Percentiles rank a stretch among this genome's conserved stretches.
phyloP scores from a whole-genome alignment of 495 filamentous ascomycete species.

The Annulohypoxylon bovei region DNA sequence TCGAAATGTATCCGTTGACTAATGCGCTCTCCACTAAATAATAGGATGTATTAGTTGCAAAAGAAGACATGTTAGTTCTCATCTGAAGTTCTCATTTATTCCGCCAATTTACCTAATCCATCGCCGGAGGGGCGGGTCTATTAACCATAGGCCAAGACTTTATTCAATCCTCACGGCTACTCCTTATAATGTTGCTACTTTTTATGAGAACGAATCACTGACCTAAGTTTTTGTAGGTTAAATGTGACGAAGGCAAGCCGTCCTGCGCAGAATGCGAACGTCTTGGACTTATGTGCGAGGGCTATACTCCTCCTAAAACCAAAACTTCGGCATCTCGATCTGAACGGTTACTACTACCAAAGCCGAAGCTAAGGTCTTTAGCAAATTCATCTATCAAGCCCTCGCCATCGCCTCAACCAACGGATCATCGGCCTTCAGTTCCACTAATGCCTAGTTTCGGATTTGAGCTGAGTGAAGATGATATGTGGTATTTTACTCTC shows the following conservation, averaged over 20 bases:
- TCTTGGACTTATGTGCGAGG: slow-evolving; percentile 42
- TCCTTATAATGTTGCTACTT: background rate
- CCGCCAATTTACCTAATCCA: background rate
- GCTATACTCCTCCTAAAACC: slow-evolving; percentile 35
- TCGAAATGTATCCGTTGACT: slow-evolving; percentile 15
- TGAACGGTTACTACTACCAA: slow-evolving; percentile 36
- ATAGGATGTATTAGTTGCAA: slow-evolving; percentile 43
- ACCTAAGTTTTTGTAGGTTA: slow-evolving; percentile 31
- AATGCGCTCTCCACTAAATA: slow-evolving; percentile 5
- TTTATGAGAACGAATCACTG: background rate
- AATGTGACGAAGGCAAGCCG: slow-evolving; percentile 44
- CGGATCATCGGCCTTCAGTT: slow-evolving; percentile 1
- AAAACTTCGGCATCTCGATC: slow-evolving; percentile 22
- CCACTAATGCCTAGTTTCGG: slow-evolving; percentile 27
- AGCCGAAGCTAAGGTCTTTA: slow-evolving; percentile 35
- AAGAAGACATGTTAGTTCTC: slow-evolving; percentile 41
- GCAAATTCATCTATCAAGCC: background rate
- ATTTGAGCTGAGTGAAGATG: slow-evolving; percentile 36
- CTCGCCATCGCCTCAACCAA: slow-evolving; percentile 9
- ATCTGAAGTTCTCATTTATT: background rate
- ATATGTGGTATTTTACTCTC: slow-evolving; percentile 40
- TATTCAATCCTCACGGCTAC: background rate
- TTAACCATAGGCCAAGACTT: background rate
- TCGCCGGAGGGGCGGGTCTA: background rate
- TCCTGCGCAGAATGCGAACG: slow-evolving; percentile 43